Base-by-base conservation (phyloP, 768 basidiomycete genomes). In the Wakefieldia striispora region DNA sequence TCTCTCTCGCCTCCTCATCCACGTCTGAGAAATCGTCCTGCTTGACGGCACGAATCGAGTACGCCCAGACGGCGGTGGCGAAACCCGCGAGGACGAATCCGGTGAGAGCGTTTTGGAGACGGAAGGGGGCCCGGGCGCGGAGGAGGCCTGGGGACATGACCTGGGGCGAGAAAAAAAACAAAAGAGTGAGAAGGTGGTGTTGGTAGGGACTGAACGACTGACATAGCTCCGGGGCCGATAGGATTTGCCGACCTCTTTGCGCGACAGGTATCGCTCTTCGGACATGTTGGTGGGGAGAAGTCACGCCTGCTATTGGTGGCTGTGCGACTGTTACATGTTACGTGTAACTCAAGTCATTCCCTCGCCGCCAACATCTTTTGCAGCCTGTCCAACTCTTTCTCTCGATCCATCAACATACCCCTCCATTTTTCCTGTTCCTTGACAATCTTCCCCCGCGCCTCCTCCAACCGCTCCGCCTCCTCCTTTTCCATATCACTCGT, bases 21-120 rank as follows among this genome's bases (percentile, higher is more conserved):
- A 91, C 76, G 64, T 92, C 91, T 56, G 87, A 83, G 64, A 95
- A 97, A 35, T 88, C 83, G 64, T 97, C 94, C 63, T 97, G 94
- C 63, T 88, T 92, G 47, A 97, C 94, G 24, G 93, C 94, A 26
- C 83, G 81, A 62, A 98, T 95, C 16, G 93, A 94, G 71, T 97
- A 98, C 4, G 84, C 76, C 82, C 91, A 98, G 9, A 97, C 84
- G 23, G 85, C 87, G 13, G 82, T 78, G 24, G 82, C 85, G 64
- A 97, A 95, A 0, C 78, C 77, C 23, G 82, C 78, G 38, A 97
- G 77, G 3, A 75, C 61, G 39, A 84, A 54, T 8, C 95, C 95
- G 1, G 88, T 90, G 41, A 95, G 33, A 16, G 84, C 81, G 66
- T 98, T 98, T 56, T 78, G 79, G 35, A 87, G 35, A 27, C 82